Percentiles rank a stretch among this genome's conserved stretches.
Conservation (phyloP, 768 basidiomycete genomes). For the Gymnopilus dilepis region DNA sequence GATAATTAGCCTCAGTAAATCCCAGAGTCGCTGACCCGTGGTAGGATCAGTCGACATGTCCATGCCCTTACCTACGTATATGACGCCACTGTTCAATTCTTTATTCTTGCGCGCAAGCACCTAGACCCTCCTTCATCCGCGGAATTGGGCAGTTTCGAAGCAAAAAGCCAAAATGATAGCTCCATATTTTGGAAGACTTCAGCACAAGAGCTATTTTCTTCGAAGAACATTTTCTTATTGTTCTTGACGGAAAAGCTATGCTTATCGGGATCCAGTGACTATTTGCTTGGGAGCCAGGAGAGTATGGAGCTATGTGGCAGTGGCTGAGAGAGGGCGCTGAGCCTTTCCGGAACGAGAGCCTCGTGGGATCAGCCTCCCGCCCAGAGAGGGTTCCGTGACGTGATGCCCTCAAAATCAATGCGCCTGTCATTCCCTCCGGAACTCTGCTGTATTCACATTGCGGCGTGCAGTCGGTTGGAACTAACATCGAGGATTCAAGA, state of each 20-base stretch:
- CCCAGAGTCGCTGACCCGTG: background rate
- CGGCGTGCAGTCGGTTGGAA: too few species aligned
- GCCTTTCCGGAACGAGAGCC: constrained; percentile 15
- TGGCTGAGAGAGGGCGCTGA: background rate
- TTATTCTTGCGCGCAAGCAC: background rate
- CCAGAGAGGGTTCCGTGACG: too few species aligned
- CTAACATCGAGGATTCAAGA: too few species aligned
- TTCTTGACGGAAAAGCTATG: background rate
- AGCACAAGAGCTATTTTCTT: background rate
- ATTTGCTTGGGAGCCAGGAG: background rate
- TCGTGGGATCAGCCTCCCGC: constrained; percentile 7
- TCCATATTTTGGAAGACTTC: background rate
- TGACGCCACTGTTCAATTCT: constrained; percentile 1
- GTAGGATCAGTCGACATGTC: constrained; percentile 8
- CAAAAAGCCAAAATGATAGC: background rate
- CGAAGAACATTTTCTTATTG: background rate
- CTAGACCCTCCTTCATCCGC: background rate
- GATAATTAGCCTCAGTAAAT: constrained; percentile 1
- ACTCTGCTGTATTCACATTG: too few species aligned
- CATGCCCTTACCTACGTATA: background rate
- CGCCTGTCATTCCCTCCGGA: background rate
- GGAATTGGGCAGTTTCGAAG: background rate
- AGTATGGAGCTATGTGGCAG: constrained; percentile 3
- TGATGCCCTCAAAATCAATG: background rate
- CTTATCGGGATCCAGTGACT: background rate